Conservation (phyloP, 306 rosid genomes). For the Canavalia ensiformis region DNA sequence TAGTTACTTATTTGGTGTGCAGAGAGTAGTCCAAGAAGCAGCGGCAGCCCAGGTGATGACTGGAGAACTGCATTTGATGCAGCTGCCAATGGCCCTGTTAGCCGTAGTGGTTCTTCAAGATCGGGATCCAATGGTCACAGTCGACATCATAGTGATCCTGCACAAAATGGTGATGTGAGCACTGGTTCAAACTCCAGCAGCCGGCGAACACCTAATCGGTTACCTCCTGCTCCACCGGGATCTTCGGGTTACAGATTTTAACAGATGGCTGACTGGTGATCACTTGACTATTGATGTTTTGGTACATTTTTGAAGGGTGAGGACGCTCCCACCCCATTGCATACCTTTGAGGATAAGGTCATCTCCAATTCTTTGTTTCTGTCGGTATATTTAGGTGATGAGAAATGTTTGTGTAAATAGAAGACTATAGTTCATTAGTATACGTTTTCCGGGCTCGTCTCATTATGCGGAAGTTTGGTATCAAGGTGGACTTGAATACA, state of each 20-base stretch:
- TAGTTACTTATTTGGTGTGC: constrained; percentile 43
- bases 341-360: constrained; percentile 57
- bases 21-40: constrained; percentile 89
- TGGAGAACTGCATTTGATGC: constrained; percentile 95
- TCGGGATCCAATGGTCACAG: constrained; percentile 87
- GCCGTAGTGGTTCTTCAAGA: constrained; percentile 58
- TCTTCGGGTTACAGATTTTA: constrained; percentile 82
- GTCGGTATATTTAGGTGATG: constrained; percentile 60
- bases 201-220: constrained; percentile 88
- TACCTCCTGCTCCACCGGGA: constrained; percentile 90
- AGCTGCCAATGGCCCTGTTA: constrained; percentile 76
- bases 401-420: constrained; percentile 76
- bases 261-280: constrained; percentile 47
- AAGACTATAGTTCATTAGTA: constrained; percentile 60
- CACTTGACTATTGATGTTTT: constrained; percentile 53
- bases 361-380: constrained; percentile 56
- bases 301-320: constrained; percentile 72
- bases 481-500: constrained; percentile 51
- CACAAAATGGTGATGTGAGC: constrained; percentile 85
- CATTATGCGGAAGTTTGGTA: constrained; percentile 19
- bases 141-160: constrained; percentile 75
- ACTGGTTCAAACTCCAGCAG: constrained; percentile 75
- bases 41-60: constrained; percentile 80
- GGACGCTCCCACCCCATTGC: constrained; percentile 54
- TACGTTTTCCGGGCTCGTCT: constrained; percentile 53